A percentile compares a stretch with the other conserved stretches of the same genome.
Conservation (phyloP, 2,329 filamentous ascomycete genomes). For the Capronia coronata region DNA sequence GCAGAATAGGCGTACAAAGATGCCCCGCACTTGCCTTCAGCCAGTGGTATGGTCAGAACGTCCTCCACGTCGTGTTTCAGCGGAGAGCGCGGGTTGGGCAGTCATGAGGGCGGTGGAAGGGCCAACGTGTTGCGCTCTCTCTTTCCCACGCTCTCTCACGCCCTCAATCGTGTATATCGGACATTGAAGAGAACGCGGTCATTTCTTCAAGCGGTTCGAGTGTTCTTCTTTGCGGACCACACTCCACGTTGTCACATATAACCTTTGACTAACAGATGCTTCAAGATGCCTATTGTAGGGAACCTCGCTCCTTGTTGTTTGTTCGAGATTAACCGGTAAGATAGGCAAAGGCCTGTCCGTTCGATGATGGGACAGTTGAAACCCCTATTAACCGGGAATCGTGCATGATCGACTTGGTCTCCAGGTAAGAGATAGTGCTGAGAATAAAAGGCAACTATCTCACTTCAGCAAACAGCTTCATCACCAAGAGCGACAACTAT, state of each 20-base stretch:
- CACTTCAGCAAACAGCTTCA: slow-evolving; percentile 39
- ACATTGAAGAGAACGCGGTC: no score
- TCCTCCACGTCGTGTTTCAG: not conserved
- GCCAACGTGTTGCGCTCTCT: no score
- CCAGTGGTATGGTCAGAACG: not conserved
- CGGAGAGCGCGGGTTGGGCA: not conserved
- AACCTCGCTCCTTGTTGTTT: not conserved
- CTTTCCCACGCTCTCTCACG: no score
- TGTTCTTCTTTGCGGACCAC: no score
- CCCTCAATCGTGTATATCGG: no score
- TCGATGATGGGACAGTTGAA: slow-evolving; percentile 25
- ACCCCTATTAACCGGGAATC: slow-evolving; percentile 35
- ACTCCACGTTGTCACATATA: not conserved
- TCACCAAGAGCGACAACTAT: slow-evolving; percentile 46
- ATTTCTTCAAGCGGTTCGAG: no score
- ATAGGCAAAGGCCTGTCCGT: slow-evolving; percentile 19
- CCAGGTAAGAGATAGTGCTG: slow-evolving; percentile 25
- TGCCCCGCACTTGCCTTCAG: slow-evolving; percentile 7
- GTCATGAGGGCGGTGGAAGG: slow-evolving; percentile 2
- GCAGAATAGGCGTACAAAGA: not conserved
- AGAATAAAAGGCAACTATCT: not conserved
- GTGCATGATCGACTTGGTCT: slow-evolving; percentile 29
- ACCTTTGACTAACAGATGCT: not conserved
- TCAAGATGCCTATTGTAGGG: not conserved
- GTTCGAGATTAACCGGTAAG: not conserved